Conservation (phyloP, 2,329 filamentous ascomycete genomes). For the Tolypocladium paradoxum region DNA sequence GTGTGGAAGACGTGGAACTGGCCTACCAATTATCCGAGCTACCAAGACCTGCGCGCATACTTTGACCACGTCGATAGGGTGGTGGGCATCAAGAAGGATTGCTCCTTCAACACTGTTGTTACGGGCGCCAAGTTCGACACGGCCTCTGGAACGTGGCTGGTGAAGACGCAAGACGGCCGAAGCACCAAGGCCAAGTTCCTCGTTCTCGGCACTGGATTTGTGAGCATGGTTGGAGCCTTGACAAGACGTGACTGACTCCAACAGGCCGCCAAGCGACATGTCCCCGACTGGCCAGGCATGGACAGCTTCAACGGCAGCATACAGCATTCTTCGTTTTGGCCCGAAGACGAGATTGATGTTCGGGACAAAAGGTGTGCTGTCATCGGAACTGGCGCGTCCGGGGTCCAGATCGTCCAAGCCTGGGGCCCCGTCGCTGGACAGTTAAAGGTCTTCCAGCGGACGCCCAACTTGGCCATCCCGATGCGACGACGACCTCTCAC, state of each 20-base stretch:
- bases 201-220: conserved; percentile 42
- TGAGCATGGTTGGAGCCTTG: conserved; percentile 9
- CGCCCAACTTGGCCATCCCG: conserved; percentile 53
- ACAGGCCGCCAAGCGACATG: conserved; percentile 46
- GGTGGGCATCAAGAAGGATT: conserved; percentile 44
- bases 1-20: conserved; percentile 47
- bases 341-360: conserved; percentile 43
- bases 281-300: conserved; percentile 49
- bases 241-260: background rate
- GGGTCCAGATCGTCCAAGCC: conserved; percentile 53
- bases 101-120: conserved; percentile 44
- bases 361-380: conserved; percentile 49
- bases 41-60: conserved; percentile 41
- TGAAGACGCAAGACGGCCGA: conserved; percentile 39
- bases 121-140: conserved; percentile 40
- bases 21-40: conserved; percentile 39
- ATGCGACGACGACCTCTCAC: conserved; percentile 41
- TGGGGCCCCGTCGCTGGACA: conserved; percentile 40
- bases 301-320: conserved; percentile 48
- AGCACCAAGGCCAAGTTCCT: conserved; percentile 38
- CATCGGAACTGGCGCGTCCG: conserved; percentile 54
- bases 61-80: conserved; percentile 49
- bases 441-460: conserved; percentile 54
- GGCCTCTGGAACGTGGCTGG: conserved; percentile 33
- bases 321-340: conserved; percentile 52